A percentile compares a stretch with the other conserved stretches of the same genome.
These are phyloP conservation scores for Beta corolliflora DNA, from an alignment of 179 eudicot species.

Conservation along the genomic window DNA sequence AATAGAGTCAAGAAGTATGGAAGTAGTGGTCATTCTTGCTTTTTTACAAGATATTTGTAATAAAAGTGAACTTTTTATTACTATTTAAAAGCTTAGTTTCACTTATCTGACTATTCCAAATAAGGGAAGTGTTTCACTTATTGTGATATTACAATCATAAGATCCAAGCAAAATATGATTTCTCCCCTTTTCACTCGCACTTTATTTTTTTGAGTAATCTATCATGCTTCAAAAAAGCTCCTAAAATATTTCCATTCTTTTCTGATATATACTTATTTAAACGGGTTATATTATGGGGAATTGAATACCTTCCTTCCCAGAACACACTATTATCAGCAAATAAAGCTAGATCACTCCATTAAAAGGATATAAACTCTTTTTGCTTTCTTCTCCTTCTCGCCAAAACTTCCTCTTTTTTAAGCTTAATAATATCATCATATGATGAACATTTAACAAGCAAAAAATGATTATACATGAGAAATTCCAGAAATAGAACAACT, in stretches of 20 bases:
- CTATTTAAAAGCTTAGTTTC: too few relatives aligned
- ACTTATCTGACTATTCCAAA: too few relatives aligned
- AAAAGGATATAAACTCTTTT: neutral
- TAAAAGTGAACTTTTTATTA: too few relatives aligned
- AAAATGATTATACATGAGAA: neutral
- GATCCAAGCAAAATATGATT: constrained; percentile 43
- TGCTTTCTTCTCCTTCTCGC: neutral
- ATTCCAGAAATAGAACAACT: neutral
- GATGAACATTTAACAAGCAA: neutral
- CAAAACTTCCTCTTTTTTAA: neutral
- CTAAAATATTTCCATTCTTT: constrained; percentile 29
- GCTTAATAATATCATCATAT: neutral
- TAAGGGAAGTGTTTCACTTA: too few relatives aligned
- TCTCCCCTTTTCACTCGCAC: constrained; percentile 20
- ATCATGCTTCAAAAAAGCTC: constrained; percentile 23
- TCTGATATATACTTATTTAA: constrained; percentile 27
- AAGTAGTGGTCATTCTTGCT: too few relatives aligned
- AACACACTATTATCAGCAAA: constrained; percentile 30
- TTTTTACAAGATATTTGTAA: too few relatives aligned
- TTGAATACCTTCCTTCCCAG: constrained; percentile 51
- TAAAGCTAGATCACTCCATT: constrained; percentile 12
- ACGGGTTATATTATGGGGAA: constrained; percentile 29
- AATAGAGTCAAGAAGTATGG: too few relatives aligned
- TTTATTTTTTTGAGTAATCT: constrained; percentile 21
- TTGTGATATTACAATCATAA: too few relatives aligned